These are phyloP conservation scores for Cercospora sp. DNA, from an alignment of 2,329 filamentous ascomycete species.

Conservation along the genomic window DNA sequence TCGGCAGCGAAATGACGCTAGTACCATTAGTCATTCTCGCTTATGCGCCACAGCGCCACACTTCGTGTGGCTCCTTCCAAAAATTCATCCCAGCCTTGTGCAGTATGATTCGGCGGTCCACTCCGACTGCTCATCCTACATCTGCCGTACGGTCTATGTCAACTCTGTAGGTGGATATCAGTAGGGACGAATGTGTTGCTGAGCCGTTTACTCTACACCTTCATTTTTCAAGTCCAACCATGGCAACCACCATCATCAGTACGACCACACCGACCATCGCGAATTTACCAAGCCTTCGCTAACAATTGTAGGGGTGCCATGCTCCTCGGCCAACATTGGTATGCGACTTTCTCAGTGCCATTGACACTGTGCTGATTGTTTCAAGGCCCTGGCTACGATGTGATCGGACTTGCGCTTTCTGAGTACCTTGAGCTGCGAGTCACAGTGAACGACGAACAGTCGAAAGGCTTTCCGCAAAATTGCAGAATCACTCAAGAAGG, in stretches of 20 bases:
- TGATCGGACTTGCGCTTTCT: constrained; percentile 91
- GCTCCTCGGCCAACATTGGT: constrained; percentile 95
- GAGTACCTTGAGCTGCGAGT: constrained; percentile 90
- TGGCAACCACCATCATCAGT: constrained; percentile 27
- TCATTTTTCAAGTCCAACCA: neutral
- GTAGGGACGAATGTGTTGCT: neutral
- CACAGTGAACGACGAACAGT: constrained; percentile 65
- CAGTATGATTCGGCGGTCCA: constrained; percentile 9
- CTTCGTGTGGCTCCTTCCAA: neutral
- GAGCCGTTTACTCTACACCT: neutral
- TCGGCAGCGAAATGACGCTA: neutral
- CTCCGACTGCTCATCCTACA: constrained; percentile 10
- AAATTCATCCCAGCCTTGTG: constrained; percentile 4
- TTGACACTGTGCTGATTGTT: constrained; percentile 8
- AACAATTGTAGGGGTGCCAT: constrained; percentile 61
- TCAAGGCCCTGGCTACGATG: constrained; percentile 86
- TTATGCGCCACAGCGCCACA: constrained; percentile 11
- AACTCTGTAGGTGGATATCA: neutral
- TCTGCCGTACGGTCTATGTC: constrained; percentile 9
- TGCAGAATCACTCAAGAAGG: constrained; percentile 91
- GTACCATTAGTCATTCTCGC: neutral
- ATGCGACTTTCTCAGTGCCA: constrained; percentile 18
- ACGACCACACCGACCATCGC: constrained; percentile 17
- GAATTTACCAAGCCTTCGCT: constrained; percentile 6
- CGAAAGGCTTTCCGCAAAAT: constrained; percentile 67